phyloP scores from a whole-genome alignment of 148 eudicot genomes.

The Nepenthes mirabilis region DNA sequence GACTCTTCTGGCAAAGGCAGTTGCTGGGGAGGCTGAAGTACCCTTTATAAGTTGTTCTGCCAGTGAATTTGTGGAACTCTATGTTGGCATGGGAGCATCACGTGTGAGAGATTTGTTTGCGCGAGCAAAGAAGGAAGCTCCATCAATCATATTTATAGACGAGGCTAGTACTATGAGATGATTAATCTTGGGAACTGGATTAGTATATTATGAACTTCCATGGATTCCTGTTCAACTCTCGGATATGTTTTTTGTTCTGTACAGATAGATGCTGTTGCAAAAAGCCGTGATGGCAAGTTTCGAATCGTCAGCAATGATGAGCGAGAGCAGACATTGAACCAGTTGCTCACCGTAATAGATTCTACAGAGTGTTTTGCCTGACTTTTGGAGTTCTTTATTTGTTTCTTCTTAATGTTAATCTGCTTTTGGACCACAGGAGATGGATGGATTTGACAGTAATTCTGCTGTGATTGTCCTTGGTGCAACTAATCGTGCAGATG shows the following conservation, averaged over 20 bases:
- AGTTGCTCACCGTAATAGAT: conserved; percentile 66
- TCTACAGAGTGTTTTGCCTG: conserved; percentile 3
- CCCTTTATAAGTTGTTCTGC: conserved; percentile 96
- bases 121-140: conserved; percentile 93
- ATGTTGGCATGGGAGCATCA: conserved; percentile 98
- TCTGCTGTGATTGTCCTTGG: conserved; percentile 97
- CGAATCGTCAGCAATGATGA: conserved; percentile 95
- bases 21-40: conserved; percentile 97
- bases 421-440: conserved; percentile 52
- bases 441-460: conserved; percentile 98
- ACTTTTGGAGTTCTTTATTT: neutral
- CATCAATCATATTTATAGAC: conserved; percentile 89
- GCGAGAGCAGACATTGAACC: conserved; percentile 90
- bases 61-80: conserved; percentile 96
- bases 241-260: conserved; percentile 8
- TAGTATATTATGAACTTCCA: too few species aligned
- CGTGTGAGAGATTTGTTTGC: conserved; percentile 98
- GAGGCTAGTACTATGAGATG: conserved; percentile 36
- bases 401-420: neutral
- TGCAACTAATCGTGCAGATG: conserved; percentile 93
- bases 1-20: conserved; percentile 95
- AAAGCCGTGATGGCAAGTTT: conserved; percentile 88
- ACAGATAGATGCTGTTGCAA: conserved; percentile 98
- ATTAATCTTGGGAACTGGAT: neutral
- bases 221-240: neutral